Evolutionary conservation across 2,329 filamentous ascomycete species (phyloP), one percentile per base, ranked within the genome.

Genomic region (Curvularia spicifera): DNA sequence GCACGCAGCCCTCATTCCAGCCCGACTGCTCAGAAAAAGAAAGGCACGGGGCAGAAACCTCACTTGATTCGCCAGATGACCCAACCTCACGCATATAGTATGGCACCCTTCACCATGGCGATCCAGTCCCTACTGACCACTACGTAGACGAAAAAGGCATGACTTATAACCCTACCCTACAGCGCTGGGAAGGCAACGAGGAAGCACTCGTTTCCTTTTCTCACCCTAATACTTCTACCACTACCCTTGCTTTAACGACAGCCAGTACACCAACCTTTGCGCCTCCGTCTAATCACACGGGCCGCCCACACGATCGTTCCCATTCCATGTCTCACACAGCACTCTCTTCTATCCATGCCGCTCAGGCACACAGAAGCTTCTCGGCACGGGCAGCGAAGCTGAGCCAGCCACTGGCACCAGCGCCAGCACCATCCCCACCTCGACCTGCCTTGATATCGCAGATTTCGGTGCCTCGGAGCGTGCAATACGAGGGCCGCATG

Each of bases 401-500:
- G 48, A 68, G 66, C 7, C 70, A 69, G 18, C 55, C 60, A 8
- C 71, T 53, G 76, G 78, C 78, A 33, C 81, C 80, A 37, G 81
- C 65, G 79, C 89, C 67, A 18, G 66, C 63, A n/a, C 73, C 59
- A 76, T 81, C 78, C 42, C 81, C 80, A 37, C 82, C 67, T 78
- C 89, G 60, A 83, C 81, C 91, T 9, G 93, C 94, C 5, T 84
- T 99, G 18, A 99, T 99, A 70, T 93, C 93, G 47, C 95, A 97
- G 65, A 91, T 97, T 65, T 91, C 90, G 53, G 88, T 68, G 26
- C 74, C 89, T 60, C 91, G 94, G 71, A 93, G 92, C 61, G 90
- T 97, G 13, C 93, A 97, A 78, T 90, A 97, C 35, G 93, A 97
- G 57, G 91, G 93, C n/a, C 92, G 93, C 67, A 99, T 99, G 95